Conservation (phyloP, 306 rosid genomes). For the Quercus robur region DNA sequence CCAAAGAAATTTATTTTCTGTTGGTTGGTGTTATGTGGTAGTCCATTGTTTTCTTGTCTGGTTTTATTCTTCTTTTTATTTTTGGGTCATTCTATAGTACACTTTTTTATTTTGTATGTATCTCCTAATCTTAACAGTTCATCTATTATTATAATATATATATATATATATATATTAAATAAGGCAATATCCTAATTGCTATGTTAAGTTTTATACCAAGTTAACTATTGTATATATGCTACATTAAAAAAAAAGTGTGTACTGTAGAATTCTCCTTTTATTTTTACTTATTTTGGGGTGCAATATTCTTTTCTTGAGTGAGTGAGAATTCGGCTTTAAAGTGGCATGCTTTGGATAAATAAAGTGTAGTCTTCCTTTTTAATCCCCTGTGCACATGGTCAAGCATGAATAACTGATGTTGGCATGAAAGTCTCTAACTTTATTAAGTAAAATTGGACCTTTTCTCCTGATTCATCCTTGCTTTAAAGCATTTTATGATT, state of each 20-base stretch:
- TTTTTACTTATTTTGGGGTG: neutral
- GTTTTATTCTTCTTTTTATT: neutral
- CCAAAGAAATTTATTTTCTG: slow-evolving; percentile 7
- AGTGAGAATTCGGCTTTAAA: slow-evolving; percentile 33
- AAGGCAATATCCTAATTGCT: no score
- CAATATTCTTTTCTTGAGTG: slow-evolving; percentile 35
- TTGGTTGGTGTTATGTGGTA: slow-evolving; percentile 13
- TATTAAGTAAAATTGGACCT: neutral
- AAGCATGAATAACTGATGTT: slow-evolving; percentile 17
- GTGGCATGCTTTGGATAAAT: slow-evolving; percentile 26
- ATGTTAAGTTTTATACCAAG: no score
- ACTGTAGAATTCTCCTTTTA: no score
- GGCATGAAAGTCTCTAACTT: slow-evolving; percentile 12
- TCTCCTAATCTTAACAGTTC: no score
- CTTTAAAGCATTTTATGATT: neutral
- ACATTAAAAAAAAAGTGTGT: no score
- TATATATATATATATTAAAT: no score
- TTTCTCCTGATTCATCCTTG: neutral
- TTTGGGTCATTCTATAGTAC: neutral
- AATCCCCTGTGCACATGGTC: slow-evolving; percentile 24
- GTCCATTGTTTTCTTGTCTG: slow-evolving; percentile 11
- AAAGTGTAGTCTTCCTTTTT: slow-evolving; percentile 25
- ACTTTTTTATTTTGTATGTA: no score
- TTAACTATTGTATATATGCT: no score
- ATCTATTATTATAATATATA: no score